These are phyloP conservation scores for Gossypium schwendimanii DNA, from an alignment of 441 rosid species.

Conservation along the genomic window DNA sequence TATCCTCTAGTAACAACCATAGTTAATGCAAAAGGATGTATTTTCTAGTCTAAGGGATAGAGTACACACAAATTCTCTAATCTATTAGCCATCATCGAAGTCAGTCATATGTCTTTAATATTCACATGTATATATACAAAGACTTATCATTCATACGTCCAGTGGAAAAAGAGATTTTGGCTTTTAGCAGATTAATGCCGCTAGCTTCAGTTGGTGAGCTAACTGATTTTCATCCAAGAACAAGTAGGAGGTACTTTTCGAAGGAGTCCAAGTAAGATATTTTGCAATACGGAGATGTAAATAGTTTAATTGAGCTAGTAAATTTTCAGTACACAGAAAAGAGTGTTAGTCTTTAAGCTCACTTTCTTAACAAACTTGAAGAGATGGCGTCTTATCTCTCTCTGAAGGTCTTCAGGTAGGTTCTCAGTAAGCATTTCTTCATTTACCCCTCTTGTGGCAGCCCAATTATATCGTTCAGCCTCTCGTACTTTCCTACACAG, in stretches of 20 bases:
- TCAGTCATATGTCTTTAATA: too few relatives aligned
- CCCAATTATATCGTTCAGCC: slow-evolving; percentile 85
- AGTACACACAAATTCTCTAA: neutral
- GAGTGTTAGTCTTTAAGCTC: slow-evolving; percentile 10
- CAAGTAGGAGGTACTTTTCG: neutral
- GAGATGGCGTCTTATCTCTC: slow-evolving; percentile 80
- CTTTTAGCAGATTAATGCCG: neutral
- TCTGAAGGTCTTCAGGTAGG: slow-evolving; percentile 85
- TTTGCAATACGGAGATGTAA: neutral
- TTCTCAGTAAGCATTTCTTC: slow-evolving; percentile 65
- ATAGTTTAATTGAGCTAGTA: neutral
- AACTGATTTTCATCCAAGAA: neutral
- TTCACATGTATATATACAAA: neutral
- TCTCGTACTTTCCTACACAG: slow-evolving; percentile 59
- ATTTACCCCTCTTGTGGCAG: slow-evolving; percentile 85
- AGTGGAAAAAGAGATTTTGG: neutral
- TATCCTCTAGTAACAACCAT: neutral
- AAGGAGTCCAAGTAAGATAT: neutral
- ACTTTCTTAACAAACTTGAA: slow-evolving; percentile 77
- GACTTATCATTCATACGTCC: neutral
- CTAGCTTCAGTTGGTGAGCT: neutral
- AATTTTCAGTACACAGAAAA: neutral
- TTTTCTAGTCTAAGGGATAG: neutral
- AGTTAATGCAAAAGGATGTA: neutral
- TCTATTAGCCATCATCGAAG: neutral